Evolutionary conservation across 495 filamentous ascomycete genomes (phyloP).

Genomic region (Gamarada debralockiae): DNA sequence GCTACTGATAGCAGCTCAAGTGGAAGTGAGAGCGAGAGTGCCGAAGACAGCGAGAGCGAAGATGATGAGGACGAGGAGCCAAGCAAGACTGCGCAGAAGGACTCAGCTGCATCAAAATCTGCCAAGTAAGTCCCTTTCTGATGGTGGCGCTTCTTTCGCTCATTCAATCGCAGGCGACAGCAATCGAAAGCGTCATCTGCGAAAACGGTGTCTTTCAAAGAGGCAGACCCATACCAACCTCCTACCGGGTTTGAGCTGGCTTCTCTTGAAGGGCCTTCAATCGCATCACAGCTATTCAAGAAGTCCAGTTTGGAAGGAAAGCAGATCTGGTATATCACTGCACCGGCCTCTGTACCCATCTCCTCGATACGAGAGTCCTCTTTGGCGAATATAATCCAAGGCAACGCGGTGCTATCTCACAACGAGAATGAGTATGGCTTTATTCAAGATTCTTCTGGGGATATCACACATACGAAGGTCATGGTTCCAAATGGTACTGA

Average conservation of each 20-base stretch:
- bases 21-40: slow-evolving; percentile 33
- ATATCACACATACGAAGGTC: slow-evolving; percentile 14
- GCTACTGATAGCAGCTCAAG: slow-evolving; percentile 18
- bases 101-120: slow-evolving; percentile 1
- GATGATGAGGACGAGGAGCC: slow-evolving; percentile 19
- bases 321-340: slow-evolving; percentile 54
- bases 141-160: not conserved
- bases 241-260: slow-evolving; percentile 35
- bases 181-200: not conserved
- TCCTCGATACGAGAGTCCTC: slow-evolving; percentile 36
- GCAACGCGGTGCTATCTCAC: slow-evolving; percentile 30
- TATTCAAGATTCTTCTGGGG: slow-evolving; percentile 26
- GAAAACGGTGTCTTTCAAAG: slow-evolving; percentile 20
- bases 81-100: not conserved
- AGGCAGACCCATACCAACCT: slow-evolving; percentile 25
- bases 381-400: slow-evolving; percentile 27
- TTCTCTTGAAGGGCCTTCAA: not conserved
- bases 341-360: slow-evolving; percentile 42
- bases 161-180: slow-evolving; percentile 7
- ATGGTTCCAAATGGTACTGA: slow-evolving; percentile 25
- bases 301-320: slow-evolving; percentile 36
- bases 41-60: slow-evolving; percentile 22
- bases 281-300: slow-evolving; percentile 15
- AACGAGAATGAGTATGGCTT: slow-evolving; percentile 45
- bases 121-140: slow-evolving; percentile 14